Percentiles rank a stretch among this genome's conserved stretches.
These are phyloP conservation scores for Podaxis sp. DNA, from an alignment of 768 basidiomycete species.

Conservation along the genomic window DNA sequence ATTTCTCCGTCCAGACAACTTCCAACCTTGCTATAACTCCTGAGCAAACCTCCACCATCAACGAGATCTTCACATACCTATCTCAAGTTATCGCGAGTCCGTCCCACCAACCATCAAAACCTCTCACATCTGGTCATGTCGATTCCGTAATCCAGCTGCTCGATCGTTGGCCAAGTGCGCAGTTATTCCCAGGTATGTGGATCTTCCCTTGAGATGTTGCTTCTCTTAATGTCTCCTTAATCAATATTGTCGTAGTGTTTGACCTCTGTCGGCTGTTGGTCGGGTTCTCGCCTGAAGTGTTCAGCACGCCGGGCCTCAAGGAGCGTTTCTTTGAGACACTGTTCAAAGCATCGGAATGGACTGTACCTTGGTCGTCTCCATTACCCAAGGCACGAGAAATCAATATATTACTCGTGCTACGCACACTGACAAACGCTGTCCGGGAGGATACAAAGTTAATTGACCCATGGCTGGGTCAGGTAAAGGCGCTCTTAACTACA, in stretches of 20 bases:
- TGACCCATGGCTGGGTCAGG: slow-evolving; percentile 53
- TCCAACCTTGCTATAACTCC: slow-evolving; percentile 69
- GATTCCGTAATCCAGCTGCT: slow-evolving; percentile 64
- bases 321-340: slow-evolving; percentile 59
- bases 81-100: slow-evolving; percentile 43
- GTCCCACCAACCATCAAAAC: slow-evolving; percentile 28
- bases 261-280: slow-evolving; percentile 80
- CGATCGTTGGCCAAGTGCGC: slow-evolving; percentile 71
- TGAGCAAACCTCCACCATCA: slow-evolving; percentile 54
- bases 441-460: slow-evolving; percentile 50
- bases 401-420: slow-evolving; percentile 77
- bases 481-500: slow-evolving; percentile 25
- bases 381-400: slow-evolving; percentile 77
- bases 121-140: slow-evolving; percentile 49
- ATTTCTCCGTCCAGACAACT: slow-evolving; percentile 51
- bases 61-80: slow-evolving; percentile 65
- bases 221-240: not conserved
- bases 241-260: slow-evolving; percentile 53
- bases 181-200: slow-evolving; percentile 67
- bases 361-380: slow-evolving; percentile 49
- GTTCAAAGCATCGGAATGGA: slow-evolving; percentile 71
- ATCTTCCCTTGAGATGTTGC: slow-evolving; percentile 1
- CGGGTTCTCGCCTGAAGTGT: slow-evolving; percentile 58
- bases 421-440: slow-evolving; percentile 80
- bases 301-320: slow-evolving; percentile 42